Evolutionary conservation across 1,284 basidiomycete species (phyloP), one percentile per base, ranked within the genome.

Genomic region (Wallemia hederae): DNA sequence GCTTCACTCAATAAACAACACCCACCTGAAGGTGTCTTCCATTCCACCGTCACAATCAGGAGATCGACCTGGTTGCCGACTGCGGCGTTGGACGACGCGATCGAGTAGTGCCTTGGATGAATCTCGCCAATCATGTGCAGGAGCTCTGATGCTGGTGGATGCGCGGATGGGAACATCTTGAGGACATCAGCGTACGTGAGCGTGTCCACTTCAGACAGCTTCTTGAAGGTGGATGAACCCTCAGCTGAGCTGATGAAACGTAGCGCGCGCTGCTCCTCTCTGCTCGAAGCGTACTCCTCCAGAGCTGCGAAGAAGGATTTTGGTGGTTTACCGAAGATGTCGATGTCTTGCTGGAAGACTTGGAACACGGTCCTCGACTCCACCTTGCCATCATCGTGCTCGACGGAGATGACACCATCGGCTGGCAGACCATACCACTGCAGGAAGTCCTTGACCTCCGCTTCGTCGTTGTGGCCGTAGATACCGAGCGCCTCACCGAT

Each of bases 51-150:
- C 55, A 98, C 92, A 63, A 98, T 84, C 63, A 98, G 75, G 58
- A 98, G 74, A 72, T 98, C 90, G 19, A 98, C 88, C 60, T 83
- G 80, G 69, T 97, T 79, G 14, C 94, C 94, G 15, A 98, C 90
- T 58, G 86, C 90, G 66, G 82, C 83, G 72, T 98, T 90, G 29
- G 88, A 80, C 65, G 85, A 90, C 26, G 92, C 92, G 67, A 98
- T 98, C 71, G 88, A 92, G 73, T 98, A 98, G 73, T 98, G 94
- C 65, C 94, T 78, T 3, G 92, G 91, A 73, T 96, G 90, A 75
- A 91, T 92, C 70, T 97, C 88, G 5, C 84, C 85, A 60, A 94
- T 74, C 65, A 96, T 71, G 70, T 70, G 64, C 5, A 68, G 62
- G 58, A 94, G 77, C 62, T 77, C 78, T 72, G 86, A 83, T 59